These are phyloP conservation scores for Endocladia muricata DNA, from an alignment of 31 red algal genomes.

Conservation along the genomic window DNA sequence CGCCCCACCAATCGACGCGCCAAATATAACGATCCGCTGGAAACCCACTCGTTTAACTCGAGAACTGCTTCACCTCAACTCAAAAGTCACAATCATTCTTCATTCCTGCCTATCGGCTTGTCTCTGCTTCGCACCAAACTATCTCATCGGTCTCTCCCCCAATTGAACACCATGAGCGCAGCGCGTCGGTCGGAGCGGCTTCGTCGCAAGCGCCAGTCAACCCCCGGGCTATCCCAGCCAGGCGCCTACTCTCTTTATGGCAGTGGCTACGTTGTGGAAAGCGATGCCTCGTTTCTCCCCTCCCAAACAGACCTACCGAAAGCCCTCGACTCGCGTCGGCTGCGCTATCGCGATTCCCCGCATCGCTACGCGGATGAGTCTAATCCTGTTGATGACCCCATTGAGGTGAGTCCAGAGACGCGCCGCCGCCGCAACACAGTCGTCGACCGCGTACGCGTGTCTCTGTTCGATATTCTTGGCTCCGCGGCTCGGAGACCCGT, in stretches of 20 bases:
- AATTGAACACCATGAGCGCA: slow-evolving; percentile 35
- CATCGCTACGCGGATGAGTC: slow-evolving; percentile 35
- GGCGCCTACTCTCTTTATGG: slow-evolving; percentile 53
- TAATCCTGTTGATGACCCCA: not conserved
- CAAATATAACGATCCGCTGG: too few species aligned
- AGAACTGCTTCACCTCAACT: too few species aligned
- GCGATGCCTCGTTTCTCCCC: slow-evolving; percentile 42
- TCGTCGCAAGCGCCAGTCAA: slow-evolving; percentile 48
- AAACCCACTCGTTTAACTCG: too few species aligned
- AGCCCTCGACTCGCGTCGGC: slow-evolving; percentile 29
- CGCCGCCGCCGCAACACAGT: not conserved
- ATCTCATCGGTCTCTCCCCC: too few species aligned
- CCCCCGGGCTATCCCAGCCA: slow-evolving; percentile 32
- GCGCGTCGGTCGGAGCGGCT: slow-evolving; percentile 57
- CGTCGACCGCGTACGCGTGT: slow-evolving; percentile 24
- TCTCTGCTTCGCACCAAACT: too few species aligned
- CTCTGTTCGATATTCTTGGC: slow-evolving; percentile 58
- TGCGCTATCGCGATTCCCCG: slow-evolving; percentile 49
- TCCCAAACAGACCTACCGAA: too few species aligned
- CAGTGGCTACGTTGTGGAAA: slow-evolving; percentile 49
- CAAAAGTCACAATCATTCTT: too few species aligned
- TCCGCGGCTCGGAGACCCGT: slow-evolving; percentile 51
- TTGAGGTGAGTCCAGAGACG: not conserved
- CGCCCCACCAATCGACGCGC: too few species aligned
- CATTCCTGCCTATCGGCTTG: too few species aligned